Base-by-base conservation (phyloP, 2,329 filamentous ascomycete genomes). In the Cladophialophora chaetospira region DNA sequence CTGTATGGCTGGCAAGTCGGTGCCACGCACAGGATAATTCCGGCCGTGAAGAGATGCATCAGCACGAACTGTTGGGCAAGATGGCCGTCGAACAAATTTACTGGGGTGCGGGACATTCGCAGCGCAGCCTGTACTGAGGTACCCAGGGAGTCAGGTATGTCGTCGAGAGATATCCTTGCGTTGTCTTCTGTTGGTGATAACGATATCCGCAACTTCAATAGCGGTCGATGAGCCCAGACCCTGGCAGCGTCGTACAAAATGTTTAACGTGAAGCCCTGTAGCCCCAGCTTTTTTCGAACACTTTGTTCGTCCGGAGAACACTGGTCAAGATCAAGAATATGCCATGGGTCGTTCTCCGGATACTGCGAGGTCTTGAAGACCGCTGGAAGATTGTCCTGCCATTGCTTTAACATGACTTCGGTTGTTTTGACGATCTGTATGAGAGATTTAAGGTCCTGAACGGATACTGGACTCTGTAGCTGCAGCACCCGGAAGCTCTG, bases 1-100 rank as follows among this genome's bases (percentile, higher is more conserved):
- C 67, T 70, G 44, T 66, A 65, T 6, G 69, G 68, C 21, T 65
- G 65, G 17, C 59, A 67, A 2, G 65, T 68, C 11, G 69, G 68
- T 11, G 65, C 56, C 31, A 71, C 67, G 59, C 68, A 71, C 5
- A 70, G 62, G 15, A 67, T 65, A 11, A 65, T 58, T 1, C 65
- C 65, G 5, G 65, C 64, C 6, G 61, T 64, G 45, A 66, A 67
- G 26, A 61, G 57, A 21, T 65, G 61, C 31, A 65, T 49, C 11
- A 64, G 58, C 25, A 52, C 56, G 26, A 67, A 65, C 5, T 64
- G 65, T 42, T 55, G 61, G 5, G 58, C 62, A 25, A 70, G 66
- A 26, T 70, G 65, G 17, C 64, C 56, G 44, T 66, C 60, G 47
- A 70, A 68, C 21, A 62, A 55, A 43, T 58, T 57, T 9, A 70